phyloP scores from a whole-genome alignment of 768 basidiomycete genomes.

The Russula sp. region DNA sequence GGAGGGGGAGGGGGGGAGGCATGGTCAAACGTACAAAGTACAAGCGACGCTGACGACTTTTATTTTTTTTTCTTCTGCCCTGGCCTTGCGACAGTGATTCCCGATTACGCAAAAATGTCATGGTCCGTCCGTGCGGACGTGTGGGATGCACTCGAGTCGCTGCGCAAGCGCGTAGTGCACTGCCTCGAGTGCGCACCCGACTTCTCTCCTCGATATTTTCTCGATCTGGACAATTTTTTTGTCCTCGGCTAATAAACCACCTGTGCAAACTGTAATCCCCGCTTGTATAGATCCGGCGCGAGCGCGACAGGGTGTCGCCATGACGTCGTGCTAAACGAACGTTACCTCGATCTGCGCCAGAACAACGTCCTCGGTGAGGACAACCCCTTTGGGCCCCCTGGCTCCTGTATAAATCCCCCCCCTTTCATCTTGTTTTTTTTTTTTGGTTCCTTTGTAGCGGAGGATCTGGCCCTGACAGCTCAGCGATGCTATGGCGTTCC shows the following conservation, averaged over 20 bases:
- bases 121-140: slow-evolving; percentile 70
- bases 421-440: no score
- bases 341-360: slow-evolving; percentile 17
- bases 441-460: slow-evolving; percentile 1
- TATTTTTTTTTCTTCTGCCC: not conserved
- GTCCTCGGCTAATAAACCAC: not conserved
- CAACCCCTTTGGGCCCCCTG: not conserved
- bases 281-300: slow-evolving; percentile 10
- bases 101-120: slow-evolving; percentile 69
- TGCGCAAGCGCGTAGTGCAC: slow-evolving; percentile 52
- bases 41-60: not conserved
- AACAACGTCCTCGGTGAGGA: slow-evolving; percentile 22
- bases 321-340: slow-evolving; percentile 1
- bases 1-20: not conserved
- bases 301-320: slow-evolving; percentile 18
- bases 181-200: slow-evolving; percentile 58
- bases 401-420: no score
- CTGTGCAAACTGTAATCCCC: no score
- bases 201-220: not conserved
- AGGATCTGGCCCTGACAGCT: slow-evolving; percentile 18
- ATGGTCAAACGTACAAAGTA: not conserved
- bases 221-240: not conserved
- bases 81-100: slow-evolving; percentile 50
- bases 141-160: slow-evolving; percentile 42
- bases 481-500: slow-evolving; percentile 15